Evolutionary conservation across 2,329 filamentous ascomycete species (phyloP).

Genomic region (Shiraia sp.): DNA sequence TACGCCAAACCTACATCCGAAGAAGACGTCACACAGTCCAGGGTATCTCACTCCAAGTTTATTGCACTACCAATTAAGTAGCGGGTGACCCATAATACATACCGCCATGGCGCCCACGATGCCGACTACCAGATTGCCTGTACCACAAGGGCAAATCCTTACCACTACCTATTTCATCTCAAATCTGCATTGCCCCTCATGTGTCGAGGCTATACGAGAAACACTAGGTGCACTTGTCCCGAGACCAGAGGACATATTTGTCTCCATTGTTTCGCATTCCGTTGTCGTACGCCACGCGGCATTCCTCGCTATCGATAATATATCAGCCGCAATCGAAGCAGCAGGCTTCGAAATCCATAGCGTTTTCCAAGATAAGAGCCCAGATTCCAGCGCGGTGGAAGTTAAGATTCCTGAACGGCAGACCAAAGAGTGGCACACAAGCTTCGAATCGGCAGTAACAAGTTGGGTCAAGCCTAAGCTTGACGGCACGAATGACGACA

Average conservation of each 20-base stretch:
- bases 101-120: constrained; percentile 18
- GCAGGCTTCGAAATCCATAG: constrained; percentile 64
- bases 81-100: constrained; percentile 1
- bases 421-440: constrained; percentile 35
- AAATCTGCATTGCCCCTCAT: constrained; percentile 80
- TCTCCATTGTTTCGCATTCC: constrained; percentile 72
- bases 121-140: constrained; percentile 13
- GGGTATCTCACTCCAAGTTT: constrained; percentile 4
- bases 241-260: constrained; percentile 62
- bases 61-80: constrained; percentile 18
- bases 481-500: constrained; percentile 21
- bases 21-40: constrained; percentile 5
- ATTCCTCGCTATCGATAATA: constrained; percentile 47
- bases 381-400: constrained; percentile 17
- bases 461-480: constrained; percentile 28
- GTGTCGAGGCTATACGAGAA: constrained; percentile 67
- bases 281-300: constrained; percentile 63
- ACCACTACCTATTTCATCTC: constrained; percentile 67
- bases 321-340: constrained; percentile 54
- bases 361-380: constrained; percentile 42
- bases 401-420: constrained; percentile 14
- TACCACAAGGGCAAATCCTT: constrained; percentile 17
- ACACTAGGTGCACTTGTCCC: constrained; percentile 56
- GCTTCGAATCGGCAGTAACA: constrained; percentile 41
- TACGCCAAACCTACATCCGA: constrained; percentile 14